These are phyloP conservation scores for Monosporascus sp. DNA, from an alignment of 2,329 filamentous ascomycete genomes.

Conservation along the genomic window DNA sequence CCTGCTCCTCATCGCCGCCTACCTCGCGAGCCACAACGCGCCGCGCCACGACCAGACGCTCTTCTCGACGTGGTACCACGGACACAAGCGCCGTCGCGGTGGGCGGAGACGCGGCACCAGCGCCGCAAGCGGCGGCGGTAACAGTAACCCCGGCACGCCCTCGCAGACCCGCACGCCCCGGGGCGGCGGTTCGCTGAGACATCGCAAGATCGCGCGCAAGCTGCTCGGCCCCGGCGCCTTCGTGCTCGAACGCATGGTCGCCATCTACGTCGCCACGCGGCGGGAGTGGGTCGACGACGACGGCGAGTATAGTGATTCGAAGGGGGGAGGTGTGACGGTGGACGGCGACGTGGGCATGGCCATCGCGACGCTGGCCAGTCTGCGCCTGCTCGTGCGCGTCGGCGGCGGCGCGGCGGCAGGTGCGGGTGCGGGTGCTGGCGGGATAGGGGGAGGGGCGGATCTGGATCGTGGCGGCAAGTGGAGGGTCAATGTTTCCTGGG, in stretches of 20 bases:
- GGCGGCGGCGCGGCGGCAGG: slow-evolving; percentile 61
- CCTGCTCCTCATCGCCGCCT: slow-evolving; percentile 69
- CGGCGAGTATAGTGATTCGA: slow-evolving; percentile 18
- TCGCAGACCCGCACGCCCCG: too few relatives aligned
- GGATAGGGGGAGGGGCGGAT: slow-evolving; percentile 68
- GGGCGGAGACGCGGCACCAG: slow-evolving; percentile 1
- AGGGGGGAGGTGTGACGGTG: slow-evolving; percentile 14
- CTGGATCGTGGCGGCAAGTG: slow-evolving; percentile 69
- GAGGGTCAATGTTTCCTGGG: slow-evolving; percentile 76
- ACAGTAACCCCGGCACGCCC: too few relatives aligned
- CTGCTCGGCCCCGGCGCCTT: slow-evolving; percentile 74
- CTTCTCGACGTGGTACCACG: slow-evolving; percentile 67
- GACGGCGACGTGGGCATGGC: slow-evolving; percentile 58
- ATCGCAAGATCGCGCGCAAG: slow-evolving; percentile 71
- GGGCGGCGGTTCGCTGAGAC: slow-evolving; percentile 32
- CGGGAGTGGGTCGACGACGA: slow-evolving; percentile 43
- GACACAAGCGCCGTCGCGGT: slow-evolving; percentile 40
- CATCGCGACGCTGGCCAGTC: slow-evolving; percentile 67
- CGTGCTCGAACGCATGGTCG: slow-evolving; percentile 70
- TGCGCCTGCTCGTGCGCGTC: slow-evolving; percentile 64
- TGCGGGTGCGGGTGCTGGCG: slow-evolving; percentile 63
- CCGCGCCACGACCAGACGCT: slow-evolving; percentile 66
- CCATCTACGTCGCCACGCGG: slow-evolving; percentile 67
- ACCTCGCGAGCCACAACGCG: slow-evolving; percentile 77
- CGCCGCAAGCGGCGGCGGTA: slow-evolving; percentile 7